Evolutionary conservation across 208 protist species (phyloP).

Genomic region (Crithidia bombi): DNA sequence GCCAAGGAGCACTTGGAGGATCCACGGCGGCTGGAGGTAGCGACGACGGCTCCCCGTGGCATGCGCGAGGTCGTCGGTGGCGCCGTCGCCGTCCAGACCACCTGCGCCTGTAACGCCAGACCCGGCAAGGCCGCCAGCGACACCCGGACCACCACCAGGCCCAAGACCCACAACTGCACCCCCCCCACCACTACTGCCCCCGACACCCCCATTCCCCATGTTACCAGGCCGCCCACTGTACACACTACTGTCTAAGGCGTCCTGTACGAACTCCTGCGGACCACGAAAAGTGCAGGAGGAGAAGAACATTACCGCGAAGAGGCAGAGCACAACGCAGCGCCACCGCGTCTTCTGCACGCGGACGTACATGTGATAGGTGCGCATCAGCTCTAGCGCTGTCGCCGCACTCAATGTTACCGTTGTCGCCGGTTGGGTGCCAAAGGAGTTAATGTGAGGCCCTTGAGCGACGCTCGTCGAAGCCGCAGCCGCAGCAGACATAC

Average conservation of each 20-base stretch:
- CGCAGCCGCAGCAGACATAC: not conserved
- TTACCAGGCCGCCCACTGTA: not conserved
- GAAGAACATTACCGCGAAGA: conserved; percentile 27
- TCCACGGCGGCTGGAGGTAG: conserved; percentile 1
- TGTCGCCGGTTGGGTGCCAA: not conserved
- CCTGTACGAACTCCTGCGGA: not conserved
- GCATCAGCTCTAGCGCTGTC: conserved; percentile 28
- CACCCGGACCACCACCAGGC: not conserved
- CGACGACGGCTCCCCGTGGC: not conserved
- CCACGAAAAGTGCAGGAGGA: conserved; percentile 19
- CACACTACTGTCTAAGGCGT: not conserved
- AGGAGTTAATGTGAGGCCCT: not conserved
- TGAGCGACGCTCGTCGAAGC: not conserved
- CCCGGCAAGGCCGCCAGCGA: not conserved
- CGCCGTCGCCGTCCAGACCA: not conserved
- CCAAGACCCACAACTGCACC: not conserved
- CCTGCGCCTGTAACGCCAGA: not conserved
- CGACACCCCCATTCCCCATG: not conserved
- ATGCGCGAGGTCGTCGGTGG: not conserved
- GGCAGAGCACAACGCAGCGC: conserved; percentile 13
- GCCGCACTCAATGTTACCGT: not conserved
- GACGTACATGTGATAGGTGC: conserved; percentile 27
- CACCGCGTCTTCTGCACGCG: conserved; percentile 17
- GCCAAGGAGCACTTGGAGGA: conserved; percentile 7
- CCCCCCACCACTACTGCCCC: not conserved